Base-by-base conservation (phyloP, 1,139 yeast species). In the Hyphopichia pseudoburtonii region DNA sequence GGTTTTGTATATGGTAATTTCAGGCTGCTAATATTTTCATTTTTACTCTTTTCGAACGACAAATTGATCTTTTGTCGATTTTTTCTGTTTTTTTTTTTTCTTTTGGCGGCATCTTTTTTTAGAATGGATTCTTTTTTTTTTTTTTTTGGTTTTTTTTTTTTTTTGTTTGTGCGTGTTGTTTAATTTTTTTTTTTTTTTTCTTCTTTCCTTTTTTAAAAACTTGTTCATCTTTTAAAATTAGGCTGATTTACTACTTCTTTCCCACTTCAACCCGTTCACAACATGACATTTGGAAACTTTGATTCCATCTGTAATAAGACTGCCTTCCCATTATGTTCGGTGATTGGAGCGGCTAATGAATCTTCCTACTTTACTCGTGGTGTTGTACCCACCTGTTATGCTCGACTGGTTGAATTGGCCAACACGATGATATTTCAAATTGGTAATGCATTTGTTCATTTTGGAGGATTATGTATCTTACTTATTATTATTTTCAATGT, bases 401-500 rank as follows among this genome's bases (percentile, higher is more conserved):
- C 97, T 1, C 71, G 97, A 52, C 74, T 90, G 5, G 88, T 90
- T 25, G 90, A 82, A 49, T 59, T 90, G 31, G 96, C 96, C 38
- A 92, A 92, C 61, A 92, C 97, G 1, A 74, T 87, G 67, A 86
- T 92, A 17, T 90, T 88, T 62, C 89, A 88, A 54, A 73, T 88
- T n/a, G 97, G 97, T 21, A 86, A 82, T 43, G 89, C 95, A 3
- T 84, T 89, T 53, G 78, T 89, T 24, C 89, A 89, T 54, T 80
- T 92, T 40, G 88, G 84, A 2, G 80, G 89, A 1, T 65, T 92
- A 28, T 59, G 74, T 4, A 76, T 88, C 30, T 50, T 85, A 29
- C 66, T 82, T 36, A 73, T 88, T 48, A 86, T 90, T 42, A 71
- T 89, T n/a, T 85, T 82, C 66, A 83, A 85, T 49, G 81, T 89